A percentile compares a stretch with the other conserved stretches of the same genome.
Conservation (phyloP, 495 filamentous ascomycete species). For the Daldinia concentrica region DNA sequence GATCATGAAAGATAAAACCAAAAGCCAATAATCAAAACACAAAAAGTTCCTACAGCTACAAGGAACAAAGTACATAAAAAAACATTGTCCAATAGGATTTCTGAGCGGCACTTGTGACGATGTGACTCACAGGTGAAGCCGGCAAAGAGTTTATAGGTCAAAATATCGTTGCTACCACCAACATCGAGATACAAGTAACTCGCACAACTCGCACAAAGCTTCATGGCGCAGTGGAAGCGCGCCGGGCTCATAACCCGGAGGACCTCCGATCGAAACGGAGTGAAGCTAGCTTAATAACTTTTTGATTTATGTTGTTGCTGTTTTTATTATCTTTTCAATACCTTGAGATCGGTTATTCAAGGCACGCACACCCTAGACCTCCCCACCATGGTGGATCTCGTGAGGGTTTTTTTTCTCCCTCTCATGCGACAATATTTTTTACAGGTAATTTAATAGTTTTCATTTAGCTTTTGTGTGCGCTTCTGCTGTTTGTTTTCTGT, state of each 20-base stretch:
- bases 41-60: background rate
- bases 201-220: conserved; percentile 39
- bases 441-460: conserved; percentile 1
- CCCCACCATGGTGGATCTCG: background rate
- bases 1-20: no score
- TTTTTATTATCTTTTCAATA: background rate
- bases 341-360: background rate
- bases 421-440: background rate
- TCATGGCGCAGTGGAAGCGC: conserved; percentile 58
- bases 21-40: no score
- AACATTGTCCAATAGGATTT: background rate
- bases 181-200: background rate
- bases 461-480: no score
- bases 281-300: conserved; percentile 46
- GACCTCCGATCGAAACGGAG: conserved; percentile 58
- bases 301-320: conserved; percentile 14
- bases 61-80: background rate
- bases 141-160: conserved; percentile 13
- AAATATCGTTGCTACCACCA: background rate
- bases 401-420: background rate
- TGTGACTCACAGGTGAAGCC: background rate
- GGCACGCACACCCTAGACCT: background rate
- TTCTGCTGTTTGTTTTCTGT: background rate
- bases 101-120: background rate
- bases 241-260: conserved; percentile 62